A percentile compares a stretch with the other conserved stretches of the same genome.
These are phyloP conservation scores for Taphrina deformans DNA, from an alignment of 1,139 yeast genomes.

Conservation along the genomic window DNA sequence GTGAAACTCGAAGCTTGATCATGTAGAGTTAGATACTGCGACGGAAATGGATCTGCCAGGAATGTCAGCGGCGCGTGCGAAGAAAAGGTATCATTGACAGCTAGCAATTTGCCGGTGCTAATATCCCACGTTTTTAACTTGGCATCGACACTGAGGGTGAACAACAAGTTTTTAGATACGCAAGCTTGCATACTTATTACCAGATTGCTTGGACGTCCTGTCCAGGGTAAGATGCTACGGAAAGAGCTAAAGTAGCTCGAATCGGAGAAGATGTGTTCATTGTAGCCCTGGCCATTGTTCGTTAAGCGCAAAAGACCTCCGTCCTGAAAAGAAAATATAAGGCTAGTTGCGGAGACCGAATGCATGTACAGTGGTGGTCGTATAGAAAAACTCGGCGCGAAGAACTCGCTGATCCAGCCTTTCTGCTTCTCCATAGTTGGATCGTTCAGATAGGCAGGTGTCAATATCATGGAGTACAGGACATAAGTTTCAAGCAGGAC, in stretches of 20 bases:
- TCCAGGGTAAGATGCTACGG: conserved; percentile 33
- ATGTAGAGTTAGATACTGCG: conserved; percentile 2
- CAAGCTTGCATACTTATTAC: conserved; percentile 29
- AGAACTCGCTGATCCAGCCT: conserved; percentile 31
- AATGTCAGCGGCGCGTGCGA: not conserved
- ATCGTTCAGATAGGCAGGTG: conserved; percentile 24
- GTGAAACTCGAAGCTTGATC: conserved; percentile 6
- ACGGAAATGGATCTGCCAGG: conserved; percentile 17
- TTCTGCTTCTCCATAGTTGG: conserved; percentile 1
- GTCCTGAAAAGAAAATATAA: conserved; percentile 33
- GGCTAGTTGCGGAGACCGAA: conserved; percentile 24
- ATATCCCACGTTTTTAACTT: conserved; percentile 34
- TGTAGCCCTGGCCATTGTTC: conserved; percentile 30
- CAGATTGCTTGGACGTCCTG: conserved; percentile 34
- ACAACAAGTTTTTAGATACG: conserved; percentile 12
- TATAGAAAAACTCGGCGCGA: conserved; percentile 29
- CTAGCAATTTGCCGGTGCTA: conserved; percentile 17
- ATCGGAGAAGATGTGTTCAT: conserved; percentile 34
- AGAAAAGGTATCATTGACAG: conserved; percentile 25
- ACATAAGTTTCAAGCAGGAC: conserved; percentile 27
- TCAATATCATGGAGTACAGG: conserved; percentile 33
- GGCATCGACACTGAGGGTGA: conserved; percentile 34
- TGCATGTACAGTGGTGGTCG: conserved; percentile 33
- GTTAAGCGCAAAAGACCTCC: conserved; percentile 34
- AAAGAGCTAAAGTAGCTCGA: conserved; percentile 32